Evolutionary conservation across 2,329 filamentous ascomycete species (phyloP).

Genomic region (Aspergillus ustus): DNA sequence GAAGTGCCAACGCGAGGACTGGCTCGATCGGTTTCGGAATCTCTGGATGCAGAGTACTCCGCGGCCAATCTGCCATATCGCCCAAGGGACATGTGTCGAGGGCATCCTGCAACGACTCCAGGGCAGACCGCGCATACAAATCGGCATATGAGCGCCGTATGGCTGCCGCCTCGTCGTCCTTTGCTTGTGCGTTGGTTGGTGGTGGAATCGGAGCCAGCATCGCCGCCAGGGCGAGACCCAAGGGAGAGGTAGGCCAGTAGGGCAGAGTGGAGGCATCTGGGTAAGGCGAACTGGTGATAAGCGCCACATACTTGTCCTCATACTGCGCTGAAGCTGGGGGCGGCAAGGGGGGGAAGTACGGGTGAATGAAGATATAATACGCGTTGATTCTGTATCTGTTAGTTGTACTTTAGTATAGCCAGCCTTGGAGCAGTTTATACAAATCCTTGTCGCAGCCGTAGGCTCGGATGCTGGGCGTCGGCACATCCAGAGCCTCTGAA

Average conservation of each 20-base stretch:
- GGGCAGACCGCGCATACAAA: constrained; percentile 29
- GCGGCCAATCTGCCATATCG: not conserved
- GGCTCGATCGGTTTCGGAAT: constrained; percentile 24
- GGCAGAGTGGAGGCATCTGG: not conserved
- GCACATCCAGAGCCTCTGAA: too few relatives aligned
- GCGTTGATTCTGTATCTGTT: constrained; percentile 26
- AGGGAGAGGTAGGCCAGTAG: constrained; percentile 26
- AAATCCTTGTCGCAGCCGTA: too few relatives aligned
- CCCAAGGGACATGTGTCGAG: constrained; percentile 10
- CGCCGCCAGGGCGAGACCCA: constrained; percentile 29
- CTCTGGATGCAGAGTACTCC: constrained; percentile 15
- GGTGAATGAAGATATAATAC: constrained; percentile 34
- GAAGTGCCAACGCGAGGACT: constrained; percentile 27
- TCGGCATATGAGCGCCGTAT: constrained; percentile 29
- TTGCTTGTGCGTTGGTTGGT: constrained; percentile 13
- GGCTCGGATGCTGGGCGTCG: too few relatives aligned
- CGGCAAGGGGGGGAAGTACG: constrained; percentile 31
- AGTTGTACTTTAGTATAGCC: too few relatives aligned
- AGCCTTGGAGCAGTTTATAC: too few relatives aligned
- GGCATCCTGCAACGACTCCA: constrained; percentile 22
- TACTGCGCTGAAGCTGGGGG: constrained; percentile 7
- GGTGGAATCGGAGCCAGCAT: constrained; percentile 30
- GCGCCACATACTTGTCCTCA: not conserved
- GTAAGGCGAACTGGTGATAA: too few relatives aligned
- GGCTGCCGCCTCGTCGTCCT: constrained; percentile 10